Evolutionary conservation across 2,329 filamentous ascomycete species (phyloP).

Genomic region (Trichoderma hamatum): DNA sequence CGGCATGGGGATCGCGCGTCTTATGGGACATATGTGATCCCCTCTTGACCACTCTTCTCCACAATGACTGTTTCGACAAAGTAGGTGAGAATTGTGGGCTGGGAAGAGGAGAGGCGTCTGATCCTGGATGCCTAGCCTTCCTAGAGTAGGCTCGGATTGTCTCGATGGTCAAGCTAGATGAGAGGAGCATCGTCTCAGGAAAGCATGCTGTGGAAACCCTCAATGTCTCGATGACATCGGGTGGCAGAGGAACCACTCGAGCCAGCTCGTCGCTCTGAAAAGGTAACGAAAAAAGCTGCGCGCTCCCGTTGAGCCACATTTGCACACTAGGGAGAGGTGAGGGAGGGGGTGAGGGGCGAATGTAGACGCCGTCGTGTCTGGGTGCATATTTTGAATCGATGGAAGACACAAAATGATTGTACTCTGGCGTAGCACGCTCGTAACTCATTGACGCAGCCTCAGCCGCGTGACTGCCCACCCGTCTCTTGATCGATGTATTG

Average conservation of each 20-base stretch:
- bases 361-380: constrained; percentile 34
- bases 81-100: constrained; percentile 28
- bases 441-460: constrained; percentile 10
- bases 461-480: neutral
- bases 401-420: constrained; percentile 19
- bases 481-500: constrained; percentile 1
- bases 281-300: constrained; percentile 37
- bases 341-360: constrained; percentile 40
- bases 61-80: constrained; percentile 38
- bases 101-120: constrained; percentile 33
- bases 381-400: constrained; percentile 6
- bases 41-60: constrained; percentile 41
- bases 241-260: constrained; percentile 52
- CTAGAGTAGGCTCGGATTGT: constrained; percentile 60
- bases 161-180: constrained; percentile 59
- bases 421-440: constrained; percentile 6
- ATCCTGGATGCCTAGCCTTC: constrained; percentile 51
- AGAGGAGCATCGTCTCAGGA: constrained; percentile 61
- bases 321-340: constrained; percentile 43
- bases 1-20: constrained; percentile 7
- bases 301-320: constrained; percentile 42
- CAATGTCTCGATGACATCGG: constrained; percentile 57
- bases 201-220: constrained; percentile 59
- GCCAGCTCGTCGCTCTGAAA: constrained; percentile 42
- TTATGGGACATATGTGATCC: constrained; percentile 16